Evolutionary conservation across 768 basidiomycete genomes (phyloP).

Genomic region (Pulveroboletus frians): DNA sequence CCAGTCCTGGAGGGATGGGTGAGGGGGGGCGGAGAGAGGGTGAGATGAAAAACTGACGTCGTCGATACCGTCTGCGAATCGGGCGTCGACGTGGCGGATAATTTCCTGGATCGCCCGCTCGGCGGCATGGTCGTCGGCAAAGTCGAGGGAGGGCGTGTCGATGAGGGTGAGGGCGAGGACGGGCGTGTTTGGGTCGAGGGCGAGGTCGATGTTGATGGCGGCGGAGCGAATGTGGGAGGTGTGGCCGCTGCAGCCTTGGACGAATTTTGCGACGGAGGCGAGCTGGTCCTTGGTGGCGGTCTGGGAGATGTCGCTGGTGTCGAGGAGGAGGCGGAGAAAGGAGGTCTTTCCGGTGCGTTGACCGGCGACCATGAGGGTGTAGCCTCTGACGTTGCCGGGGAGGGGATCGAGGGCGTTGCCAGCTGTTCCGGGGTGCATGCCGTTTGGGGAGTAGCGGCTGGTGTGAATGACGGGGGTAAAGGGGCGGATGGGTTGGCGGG

Average conservation of each 20-base stretch:
- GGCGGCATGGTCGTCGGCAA: constrained; percentile 55
- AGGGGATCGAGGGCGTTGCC: constrained; percentile 25
- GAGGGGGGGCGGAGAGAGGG: constrained; percentile 19
- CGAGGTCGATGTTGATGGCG: constrained; percentile 66
- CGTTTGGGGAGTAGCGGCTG: constrained; percentile 23
- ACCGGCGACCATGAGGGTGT: constrained; percentile 78
- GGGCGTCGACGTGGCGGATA: constrained; percentile 63
- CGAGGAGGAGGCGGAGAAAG: constrained; percentile 79
- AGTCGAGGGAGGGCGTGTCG: constrained; percentile 81
- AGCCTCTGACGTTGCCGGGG: constrained; percentile 32
- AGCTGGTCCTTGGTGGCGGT: constrained; percentile 68
- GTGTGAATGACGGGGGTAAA: constrained; percentile 23
- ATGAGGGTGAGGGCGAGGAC: constrained; percentile 64
- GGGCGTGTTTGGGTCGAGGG: constrained; percentile 43
- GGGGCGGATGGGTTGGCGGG: constrained; percentile 25
- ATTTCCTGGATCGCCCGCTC: constrained; percentile 66
- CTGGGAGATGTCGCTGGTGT: constrained; percentile 66
- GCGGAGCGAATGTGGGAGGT: constrained; percentile 68
- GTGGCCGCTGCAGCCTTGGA: constrained; percentile 66
- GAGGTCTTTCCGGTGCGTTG: constrained; percentile 82
- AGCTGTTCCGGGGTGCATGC: constrained; percentile 26
- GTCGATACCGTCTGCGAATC: constrained; percentile 69
- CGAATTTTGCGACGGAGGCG: constrained; percentile 75
- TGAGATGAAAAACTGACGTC: constrained; percentile 53
- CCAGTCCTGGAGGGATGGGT: constrained; percentile 50